Evolutionary conservation across 1,284 basidiomycete species (phyloP), one percentile per base, ranked within the genome.

Genomic region (Porogramme epimiltina): DNA sequence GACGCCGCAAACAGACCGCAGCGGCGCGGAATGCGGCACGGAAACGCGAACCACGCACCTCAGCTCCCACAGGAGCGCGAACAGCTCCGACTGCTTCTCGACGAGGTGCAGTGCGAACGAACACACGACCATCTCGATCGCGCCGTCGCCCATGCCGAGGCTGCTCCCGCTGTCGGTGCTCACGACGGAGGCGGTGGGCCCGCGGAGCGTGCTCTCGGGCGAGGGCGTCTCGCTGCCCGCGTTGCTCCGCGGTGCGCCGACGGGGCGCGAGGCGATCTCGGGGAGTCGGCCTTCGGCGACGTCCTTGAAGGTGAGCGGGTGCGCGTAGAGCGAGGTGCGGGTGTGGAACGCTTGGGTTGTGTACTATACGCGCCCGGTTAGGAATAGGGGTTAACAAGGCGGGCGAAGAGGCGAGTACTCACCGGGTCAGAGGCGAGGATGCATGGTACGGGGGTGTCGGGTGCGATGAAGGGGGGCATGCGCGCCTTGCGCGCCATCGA

Each of bases 41-140:
- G n/a, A n/a, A 36, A 16, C 18, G 26, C 13, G 16, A 16, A 5
- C 20, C 15, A 54, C 61, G 22, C 23, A 65, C 66, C 66, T 67
- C 33, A 89, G 66, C 61, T 85, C 82, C 70, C 78, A 82, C 15
- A 89, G 70, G 13, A 89, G 69, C 10, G 84, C 73, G 61, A 83
- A 89, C 16, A 90, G 70, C 51, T 84, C 81, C 1, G 82, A 85
- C 2, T 81, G 65, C 19, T 75, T 75, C 41, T 82, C 80, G 38
- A 89, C 69, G 25, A 90, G 80, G 65, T 90, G 87, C 26, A 89
- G 66, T 4, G 87, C 87, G 58, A 89, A 89, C 1, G 85, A 88
- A 60, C 86, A 87, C 23, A 89, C 68, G 16, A 85, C 77, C 66
- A 89, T 76, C 58, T 89, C 86, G 42, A 84, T 66, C 25, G 52